Evolutionary conservation across 1,284 basidiomycete genomes (phyloP), one percentile per base, ranked within the genome.

Genomic region (Microbotryomycetes sp.): DNA sequence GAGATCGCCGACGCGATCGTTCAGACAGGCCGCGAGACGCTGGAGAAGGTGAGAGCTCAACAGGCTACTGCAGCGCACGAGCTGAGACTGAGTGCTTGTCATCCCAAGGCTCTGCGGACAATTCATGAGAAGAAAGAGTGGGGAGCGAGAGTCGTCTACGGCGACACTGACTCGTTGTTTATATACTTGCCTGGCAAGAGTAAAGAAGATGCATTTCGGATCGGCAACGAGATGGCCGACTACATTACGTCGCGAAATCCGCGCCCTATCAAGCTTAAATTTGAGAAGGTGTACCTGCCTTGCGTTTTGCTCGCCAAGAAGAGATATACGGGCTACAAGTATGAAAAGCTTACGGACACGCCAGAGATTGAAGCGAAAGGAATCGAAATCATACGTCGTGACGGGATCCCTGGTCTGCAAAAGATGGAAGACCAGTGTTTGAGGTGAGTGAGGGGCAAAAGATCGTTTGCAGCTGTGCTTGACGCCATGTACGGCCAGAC

Each of bases 1-100:
- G 93, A 97, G 77, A 90, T 98, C 45, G 96, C 94, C 0, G 94
- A 98, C 73, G 91, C 91, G 58, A 97, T 98, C 67, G 94, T 98
- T 0, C 93, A 97, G 76, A 92, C 85, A 23, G 94, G 94, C 2
- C 81, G 94, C 45, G 93, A 97, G 76, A 97, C 91, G 0, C 79
- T 98, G 21, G 93, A 97, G 75, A 91, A 91, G 81, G 91, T 87
- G 41, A 9, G 75, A 67, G 4, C 9, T 45, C 5, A 23, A n/a
- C n/a, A n/a, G 3, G 26, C 55, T 47, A 11, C 9, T 45, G 45
- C 5, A 51, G 4, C 28, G n/a, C n/a, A n/a, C 13, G 24, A 41
- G 35, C 35, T 41, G 35, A 41, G 35, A 31, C 56, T 52, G 29
- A 4, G n/a, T 56, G 54, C 13, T 45, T 41, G 51, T 41, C 9